Evolutionary conservation across 495 filamentous ascomycete genomes (phyloP).

Genomic region (Lasiosphaeria miniovina): DNA sequence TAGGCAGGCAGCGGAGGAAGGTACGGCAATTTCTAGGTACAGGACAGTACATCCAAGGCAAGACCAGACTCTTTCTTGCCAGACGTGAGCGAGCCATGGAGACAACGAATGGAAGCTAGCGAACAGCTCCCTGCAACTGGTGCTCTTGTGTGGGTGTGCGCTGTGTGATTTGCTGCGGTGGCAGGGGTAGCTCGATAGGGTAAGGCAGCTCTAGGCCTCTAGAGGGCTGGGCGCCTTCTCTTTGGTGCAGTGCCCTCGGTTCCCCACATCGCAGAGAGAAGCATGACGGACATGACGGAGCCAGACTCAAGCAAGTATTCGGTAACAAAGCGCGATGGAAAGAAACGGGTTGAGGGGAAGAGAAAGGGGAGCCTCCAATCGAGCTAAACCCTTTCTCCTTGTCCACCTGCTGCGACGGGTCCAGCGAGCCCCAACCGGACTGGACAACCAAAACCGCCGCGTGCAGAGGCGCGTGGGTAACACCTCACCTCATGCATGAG

Average conservation of each 20-base stretch:
- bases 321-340: conserved; percentile 10
- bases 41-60: conserved; percentile 21
- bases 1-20: too few species aligned
- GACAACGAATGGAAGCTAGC: conserved; percentile 19
- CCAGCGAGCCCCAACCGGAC: too few species aligned
- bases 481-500: too few species aligned
- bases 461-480: too few species aligned
- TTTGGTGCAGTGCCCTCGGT: too few species aligned
- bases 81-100: conserved; percentile 21
- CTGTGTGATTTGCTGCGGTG: conserved; percentile 10
- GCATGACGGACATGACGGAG: conserved; percentile 21
- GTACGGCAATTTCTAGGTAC: too few species aligned
- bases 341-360: conserved; percentile 8
- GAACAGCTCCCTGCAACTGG: conserved; percentile 29
- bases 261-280: conserved; percentile 25
- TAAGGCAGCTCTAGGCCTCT: conserved; percentile 1
- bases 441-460: too few species aligned
- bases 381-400: conserved; percentile 4
- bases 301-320: conserved; percentile 9
- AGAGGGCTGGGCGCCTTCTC: too few species aligned
- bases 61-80: conserved; percentile 18
- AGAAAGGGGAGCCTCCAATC: conserved; percentile 17
- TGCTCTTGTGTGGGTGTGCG: conserved; percentile 11
- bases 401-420: too few species aligned
- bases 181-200: conserved; percentile 14